Percentiles rank a stretch among this genome's conserved stretches.
Evolutionary conservation across 352 stramenopile species (phyloP).

Genomic region (Thalassiosira mediterranea): DNA sequence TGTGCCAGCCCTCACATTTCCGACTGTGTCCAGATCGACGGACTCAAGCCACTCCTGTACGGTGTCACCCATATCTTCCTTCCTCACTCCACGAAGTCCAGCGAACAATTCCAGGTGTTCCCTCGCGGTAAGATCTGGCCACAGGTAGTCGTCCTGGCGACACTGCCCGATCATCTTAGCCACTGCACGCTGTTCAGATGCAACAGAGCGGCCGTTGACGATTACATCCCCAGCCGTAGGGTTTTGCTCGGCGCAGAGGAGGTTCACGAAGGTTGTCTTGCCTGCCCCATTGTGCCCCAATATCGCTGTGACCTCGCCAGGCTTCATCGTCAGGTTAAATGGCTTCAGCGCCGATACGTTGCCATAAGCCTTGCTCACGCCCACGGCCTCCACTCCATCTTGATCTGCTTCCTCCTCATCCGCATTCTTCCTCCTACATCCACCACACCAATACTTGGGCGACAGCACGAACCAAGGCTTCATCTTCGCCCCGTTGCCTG

Average conservation of each 20-base stretch:
- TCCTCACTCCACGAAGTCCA: conserved; percentile 62
- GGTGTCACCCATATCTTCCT: conserved; percentile 62
- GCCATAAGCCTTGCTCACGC: conserved; percentile 58
- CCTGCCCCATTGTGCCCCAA: conserved; percentile 24
- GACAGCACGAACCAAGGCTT: conserved; percentile 54
- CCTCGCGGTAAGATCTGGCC: conserved; percentile 65
- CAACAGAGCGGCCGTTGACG: conserved; percentile 87
- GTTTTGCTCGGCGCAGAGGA: conserved; percentile 91
- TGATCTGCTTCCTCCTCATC: conserved; percentile 3
- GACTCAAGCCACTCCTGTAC: conserved; percentile 74
- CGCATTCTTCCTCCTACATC: not conserved
- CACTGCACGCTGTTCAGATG: conserved; percentile 85
- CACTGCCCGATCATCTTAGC: conserved; percentile 84
- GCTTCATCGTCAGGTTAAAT: conserved; percentile 53
- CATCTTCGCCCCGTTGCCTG: conserved; percentile 49
- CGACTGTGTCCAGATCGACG: conserved; percentile 66
- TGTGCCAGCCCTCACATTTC: conserved; percentile 73
- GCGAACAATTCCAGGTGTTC: conserved; percentile 84
- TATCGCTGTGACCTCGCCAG: conserved; percentile 53
- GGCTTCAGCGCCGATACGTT: conserved; percentile 63
- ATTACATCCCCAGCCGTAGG: conserved; percentile 86
- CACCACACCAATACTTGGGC: conserved; percentile 43
- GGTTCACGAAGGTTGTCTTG: conserved; percentile 95
- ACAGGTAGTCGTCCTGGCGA: conserved; percentile 85
- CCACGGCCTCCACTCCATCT: conserved; percentile 37